Evolutionary conservation across 768 basidiomycete species (phyloP), one percentile per base, ranked within the genome.

Genomic region (Udeniomyces megalosporus): DNA sequence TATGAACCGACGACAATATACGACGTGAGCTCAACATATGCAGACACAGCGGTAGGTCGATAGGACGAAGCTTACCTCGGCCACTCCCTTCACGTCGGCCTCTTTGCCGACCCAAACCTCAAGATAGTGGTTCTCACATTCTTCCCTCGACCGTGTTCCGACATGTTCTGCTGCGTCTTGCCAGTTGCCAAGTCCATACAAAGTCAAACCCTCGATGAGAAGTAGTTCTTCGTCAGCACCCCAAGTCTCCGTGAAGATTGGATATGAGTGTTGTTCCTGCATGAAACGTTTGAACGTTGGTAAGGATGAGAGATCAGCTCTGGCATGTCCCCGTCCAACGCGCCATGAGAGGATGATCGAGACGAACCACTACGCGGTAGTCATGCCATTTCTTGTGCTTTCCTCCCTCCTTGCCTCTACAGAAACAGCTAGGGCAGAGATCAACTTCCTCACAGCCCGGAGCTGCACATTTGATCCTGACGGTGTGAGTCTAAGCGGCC

Each of bases 151-250:
- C 61, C 91, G 80, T 10, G 90, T 91, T 10, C 95, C 95, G 44
- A 99, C 81, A 72, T 95, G 88, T 45, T 75, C 90, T 1, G 91
- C 86, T 47, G 93, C 88, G 69, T 91, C 91, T 71, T 85, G 84
- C 93, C 93, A 99, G 71, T 96, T 97, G 3, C 93, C 93, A 35
- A 97, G 74, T 0, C 93, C 93, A 70, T 88, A 86, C 28, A 81
- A 79, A 7, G 86, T 80, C 34, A 91, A 82, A 32, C 91, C 95
- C 59, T 92, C 89, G 49, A 96, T 76, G 20, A 99, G 77, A 7
- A 93, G 76, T 2, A 97, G 78, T 71, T 99, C 93, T 75, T 99
- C 93, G 73, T 97, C 93, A 10, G 92, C 93, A 44, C 91, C 93
- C 95, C 93, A 97, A 72, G 93, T 89, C 60, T 85, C 82, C 8